These are phyloP conservation scores for Sporothrix inflata DNA, from an alignment of 2,329 filamentous ascomycete species.

Conservation along the genomic window DNA sequence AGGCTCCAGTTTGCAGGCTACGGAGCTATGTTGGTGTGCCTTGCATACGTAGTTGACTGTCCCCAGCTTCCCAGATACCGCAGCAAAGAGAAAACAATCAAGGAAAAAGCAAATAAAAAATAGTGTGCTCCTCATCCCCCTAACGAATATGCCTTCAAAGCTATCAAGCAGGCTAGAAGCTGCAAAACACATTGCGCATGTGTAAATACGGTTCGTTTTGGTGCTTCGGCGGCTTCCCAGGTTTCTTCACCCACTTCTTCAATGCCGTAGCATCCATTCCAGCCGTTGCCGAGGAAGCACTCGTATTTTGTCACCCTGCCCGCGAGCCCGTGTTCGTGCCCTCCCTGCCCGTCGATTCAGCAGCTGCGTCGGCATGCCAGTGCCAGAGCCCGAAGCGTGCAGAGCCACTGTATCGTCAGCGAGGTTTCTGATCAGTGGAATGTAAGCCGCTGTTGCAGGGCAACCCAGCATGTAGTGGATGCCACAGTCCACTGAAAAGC, in stretches of 20 bases:
- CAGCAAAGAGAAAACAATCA: background rate
- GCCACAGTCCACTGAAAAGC: background rate
- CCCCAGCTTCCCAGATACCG: background rate
- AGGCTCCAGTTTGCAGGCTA: constrained; percentile 1
- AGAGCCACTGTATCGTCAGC: background rate
- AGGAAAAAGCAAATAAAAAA: constrained; percentile 2
- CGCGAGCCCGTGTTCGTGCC: too few species aligned
- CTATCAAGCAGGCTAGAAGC: background rate
- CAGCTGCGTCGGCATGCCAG: background rate
- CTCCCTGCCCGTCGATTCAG: background rate
- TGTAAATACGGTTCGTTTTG: background rate
- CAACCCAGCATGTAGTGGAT: constrained; percentile 5
- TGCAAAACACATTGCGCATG: background rate
- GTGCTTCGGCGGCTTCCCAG: background rate
- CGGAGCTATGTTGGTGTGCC: background rate
- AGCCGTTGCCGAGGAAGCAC: constrained; percentile 1
- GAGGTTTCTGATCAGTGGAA: background rate
- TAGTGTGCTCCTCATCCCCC: background rate
- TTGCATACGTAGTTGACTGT: background rate
- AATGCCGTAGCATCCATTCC: constrained; percentile 16
- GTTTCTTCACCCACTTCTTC: background rate
- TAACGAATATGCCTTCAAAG: constrained; percentile 10
- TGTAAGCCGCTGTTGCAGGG: constrained; percentile 19
- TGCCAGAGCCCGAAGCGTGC: background rate
- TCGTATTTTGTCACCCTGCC: background rate